Base-by-base conservation (phyloP, 2,329 filamentous ascomycete species). In the Chaetothyriales sp. region DNA sequence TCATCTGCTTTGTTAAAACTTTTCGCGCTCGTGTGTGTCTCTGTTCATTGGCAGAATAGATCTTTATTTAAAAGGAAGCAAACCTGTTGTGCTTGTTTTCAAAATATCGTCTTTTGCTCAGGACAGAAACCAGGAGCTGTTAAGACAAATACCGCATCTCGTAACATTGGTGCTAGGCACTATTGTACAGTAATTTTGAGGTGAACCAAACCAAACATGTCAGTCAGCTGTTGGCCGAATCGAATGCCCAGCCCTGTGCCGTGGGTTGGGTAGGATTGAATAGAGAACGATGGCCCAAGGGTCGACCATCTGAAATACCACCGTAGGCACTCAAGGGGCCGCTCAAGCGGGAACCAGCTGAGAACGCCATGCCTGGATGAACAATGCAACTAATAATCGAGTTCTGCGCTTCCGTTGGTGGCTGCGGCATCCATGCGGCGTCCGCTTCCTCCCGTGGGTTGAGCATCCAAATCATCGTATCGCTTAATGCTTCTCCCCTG, bases 391-490 rank as follows among this genome's bases (percentile, higher is more conserved):
- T 46, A 56, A 52, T 59, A 59, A 49, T 61, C 59, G 43, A 58
- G 56, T 44, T 55, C 56, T 18, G 54, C 55, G 25, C 53, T 55
- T 3, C 29, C 49, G 8, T 44, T 53, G 6, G 52, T 55, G 15
- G 55, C 58, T 4, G 51, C 46, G 13, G 58, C 54, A 44, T 51
- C 59, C 22, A 49, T 37, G 49, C 68, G 67, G 18, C 64, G 65
- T 43, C 69, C 69, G 49, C 71, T 72, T 40, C 55, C 51, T 44
- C 53, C 50, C 18, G 45, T 55, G 1, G 60, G 60, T 37, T 55
- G 55, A 33, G 94, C 90, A 70, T 98, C 92, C 20, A 98, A 74
- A 65, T 98, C 92, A 68, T 98, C 94, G 65, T 98, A 98, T 67
- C 88, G 95, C 77, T 94, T 95, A 58, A 98, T 72, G 55, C 86